A percentile compares a stretch with the other conserved stretches of the same genome.
These are phyloP conservation scores for Fusarium nematophilum DNA, from an alignment of 2,329 filamentous ascomycete genomes.

Conservation along the genomic window DNA sequence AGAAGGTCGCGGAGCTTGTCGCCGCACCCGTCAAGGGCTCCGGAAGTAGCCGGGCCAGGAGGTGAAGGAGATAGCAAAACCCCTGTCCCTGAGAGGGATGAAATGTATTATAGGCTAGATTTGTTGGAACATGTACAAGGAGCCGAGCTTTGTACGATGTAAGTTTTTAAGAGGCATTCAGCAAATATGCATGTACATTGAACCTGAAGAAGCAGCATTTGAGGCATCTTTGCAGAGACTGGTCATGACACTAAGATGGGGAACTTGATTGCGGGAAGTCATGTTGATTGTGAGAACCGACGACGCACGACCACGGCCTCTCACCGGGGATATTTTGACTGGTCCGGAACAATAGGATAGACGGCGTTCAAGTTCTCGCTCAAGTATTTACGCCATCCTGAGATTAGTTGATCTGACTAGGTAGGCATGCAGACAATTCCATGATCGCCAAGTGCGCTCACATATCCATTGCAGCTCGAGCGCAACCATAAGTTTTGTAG, in stretches of 20 bases:
- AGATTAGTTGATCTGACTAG: no score
- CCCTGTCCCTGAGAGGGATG: slow-evolving; percentile 16
- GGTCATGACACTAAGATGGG: background rate
- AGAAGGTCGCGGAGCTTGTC: slow-evolving; percentile 48
- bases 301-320: no score
- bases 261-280: background rate
- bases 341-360: background rate
- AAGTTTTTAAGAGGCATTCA: slow-evolving; percentile 38
- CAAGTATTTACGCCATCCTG: no score
- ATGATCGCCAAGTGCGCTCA: no score
- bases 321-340: background rate
- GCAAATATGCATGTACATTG: slow-evolving; percentile 38
- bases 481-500: no score
- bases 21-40: slow-evolving; percentile 35
- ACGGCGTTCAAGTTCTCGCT: no score
- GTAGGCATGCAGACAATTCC: no score
- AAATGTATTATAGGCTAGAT: slow-evolving; percentile 42
- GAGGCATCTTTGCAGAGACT: background rate
- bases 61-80: slow-evolving; percentile 22
- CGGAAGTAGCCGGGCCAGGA: slow-evolving; percentile 37
- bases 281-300: no score
- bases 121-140: slow-evolving; percentile 37
- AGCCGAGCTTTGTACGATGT: slow-evolving; percentile 41
- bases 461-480: no score
- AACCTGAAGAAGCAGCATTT: slow-evolving; percentile 9